A percentile compares a stretch with the other conserved stretches of the same genome.
Conservation (phyloP, 306 rosid genomes). For the Betula pendula region DNA sequence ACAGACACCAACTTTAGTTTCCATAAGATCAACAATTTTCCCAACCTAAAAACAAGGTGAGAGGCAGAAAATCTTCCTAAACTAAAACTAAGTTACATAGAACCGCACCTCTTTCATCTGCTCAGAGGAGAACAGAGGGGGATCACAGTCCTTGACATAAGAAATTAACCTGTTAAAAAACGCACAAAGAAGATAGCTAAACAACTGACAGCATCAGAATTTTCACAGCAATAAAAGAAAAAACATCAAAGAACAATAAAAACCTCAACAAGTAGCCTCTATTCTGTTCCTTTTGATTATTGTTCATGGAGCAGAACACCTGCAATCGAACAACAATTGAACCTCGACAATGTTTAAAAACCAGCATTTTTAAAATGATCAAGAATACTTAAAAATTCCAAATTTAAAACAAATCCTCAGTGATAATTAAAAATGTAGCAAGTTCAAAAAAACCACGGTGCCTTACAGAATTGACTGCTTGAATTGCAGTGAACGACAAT, state of each 20-base stretch:
- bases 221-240: conserved; percentile 5
- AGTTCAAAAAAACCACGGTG: conserved; percentile 1
- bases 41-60: conserved; percentile 7
- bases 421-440: not conserved
- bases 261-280: conserved; percentile 61
- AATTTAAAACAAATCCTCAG: not conserved
- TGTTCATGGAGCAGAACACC: conserved; percentile 65
- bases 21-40: conserved; percentile 23
- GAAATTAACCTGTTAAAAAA: conserved; percentile 64
- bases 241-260: not conserved
- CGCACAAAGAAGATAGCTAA: conserved; percentile 34
- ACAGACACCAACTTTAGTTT: conserved; percentile 33
- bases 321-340: conserved; percentile 33
- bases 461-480: conserved; percentile 68
- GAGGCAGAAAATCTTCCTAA: conserved; percentile 10
- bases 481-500: conserved; percentile 46
- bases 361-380: not conserved
- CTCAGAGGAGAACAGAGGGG: conserved; percentile 51
- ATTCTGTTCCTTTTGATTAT: conserved; percentile 45
- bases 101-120: conserved; percentile 69
- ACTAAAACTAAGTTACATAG: conserved; percentile 26
- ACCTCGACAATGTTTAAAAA: conserved; percentile 9
- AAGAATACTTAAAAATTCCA: not conserved
- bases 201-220: conserved; percentile 9
- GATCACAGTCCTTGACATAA: conserved; percentile 41